Percentiles rank a stretch among this genome's conserved stretches.
These are phyloP conservation scores for Carallia pectinifolia DNA, from an alignment of 345 rosid genomes.

Conservation along the genomic window DNA sequence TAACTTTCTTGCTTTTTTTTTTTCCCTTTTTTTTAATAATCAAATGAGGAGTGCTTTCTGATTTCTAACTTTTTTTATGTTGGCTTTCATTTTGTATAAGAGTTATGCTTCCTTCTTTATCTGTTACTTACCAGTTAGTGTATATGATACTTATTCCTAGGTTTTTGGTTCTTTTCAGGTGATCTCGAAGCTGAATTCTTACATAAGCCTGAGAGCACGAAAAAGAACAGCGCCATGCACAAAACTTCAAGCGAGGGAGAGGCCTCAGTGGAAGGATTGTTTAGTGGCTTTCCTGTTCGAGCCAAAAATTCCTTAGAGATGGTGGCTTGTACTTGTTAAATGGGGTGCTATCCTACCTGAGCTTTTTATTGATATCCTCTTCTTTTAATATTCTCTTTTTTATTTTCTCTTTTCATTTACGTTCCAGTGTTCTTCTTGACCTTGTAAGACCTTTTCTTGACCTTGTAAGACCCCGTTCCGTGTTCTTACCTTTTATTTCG, in stretches of 20 bases:
- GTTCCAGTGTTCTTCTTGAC: slow-evolving; percentile 64
- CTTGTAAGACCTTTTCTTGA: slow-evolving; percentile 99
- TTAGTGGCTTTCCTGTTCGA: slow-evolving; percentile 9
- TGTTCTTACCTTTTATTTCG: background rate
- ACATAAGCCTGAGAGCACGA: slow-evolving; percentile 7
- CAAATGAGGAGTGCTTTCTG: too few species aligned
- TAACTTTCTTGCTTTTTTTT: too few species aligned
- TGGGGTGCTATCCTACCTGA: slow-evolving; percentile 93
- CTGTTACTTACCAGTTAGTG: background rate
- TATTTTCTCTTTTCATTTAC: background rate
- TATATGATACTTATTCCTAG: background rate
- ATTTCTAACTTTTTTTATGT: too few species aligned
- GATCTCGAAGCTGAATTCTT: slow-evolving; percentile 6
- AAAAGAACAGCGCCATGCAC: background rate
- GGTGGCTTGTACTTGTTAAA: slow-evolving; percentile 20
- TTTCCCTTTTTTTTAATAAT: too few species aligned
- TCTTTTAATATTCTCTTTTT: background rate
- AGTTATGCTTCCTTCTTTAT: background rate
- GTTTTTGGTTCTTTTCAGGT: slow-evolving; percentile 19
- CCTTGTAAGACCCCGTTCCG: slow-evolving; percentile 79
- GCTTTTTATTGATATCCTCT: slow-evolving; percentile 36
- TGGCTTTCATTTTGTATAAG: too few species aligned
- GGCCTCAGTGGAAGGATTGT: background rate
- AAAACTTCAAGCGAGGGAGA: background rate
- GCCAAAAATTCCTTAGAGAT: background rate